phyloP scores from a whole-genome alignment of 2,329 filamentous ascomycete species.

The Lomentospora prolificans region DNA sequence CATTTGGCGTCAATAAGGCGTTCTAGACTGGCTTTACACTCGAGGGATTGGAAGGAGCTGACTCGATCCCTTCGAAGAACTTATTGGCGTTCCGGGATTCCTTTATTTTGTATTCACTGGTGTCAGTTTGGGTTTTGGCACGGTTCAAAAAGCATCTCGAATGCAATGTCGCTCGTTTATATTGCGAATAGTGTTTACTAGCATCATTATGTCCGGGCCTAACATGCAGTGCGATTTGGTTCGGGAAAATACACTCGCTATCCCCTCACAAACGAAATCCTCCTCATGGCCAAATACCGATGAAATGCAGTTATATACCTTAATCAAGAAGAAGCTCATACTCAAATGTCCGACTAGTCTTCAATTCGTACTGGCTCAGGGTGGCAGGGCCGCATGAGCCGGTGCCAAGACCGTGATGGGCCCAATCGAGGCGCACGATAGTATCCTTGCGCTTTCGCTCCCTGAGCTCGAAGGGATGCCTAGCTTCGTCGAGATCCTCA shows the following conservation, averaged over 20 bases:
- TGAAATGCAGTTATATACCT: neutral
- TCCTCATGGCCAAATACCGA: too few species aligned
- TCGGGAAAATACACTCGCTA: too few species aligned
- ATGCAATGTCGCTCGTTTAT: too few species aligned
- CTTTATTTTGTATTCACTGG: too few species aligned
- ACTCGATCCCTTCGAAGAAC: too few species aligned
- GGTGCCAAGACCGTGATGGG: slow-evolving; percentile 53
- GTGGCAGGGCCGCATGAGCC: slow-evolving; percentile 52
- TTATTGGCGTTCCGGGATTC: neutral
- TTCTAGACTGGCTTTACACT: too few species aligned
- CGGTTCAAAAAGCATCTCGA: too few species aligned
- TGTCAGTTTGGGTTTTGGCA: too few species aligned
- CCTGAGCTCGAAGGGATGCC: slow-evolving; percentile 52
- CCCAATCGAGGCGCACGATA: slow-evolving; percentile 48
- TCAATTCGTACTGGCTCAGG: slow-evolving; percentile 35
- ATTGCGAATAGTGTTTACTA: neutral
- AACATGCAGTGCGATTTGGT: too few species aligned
- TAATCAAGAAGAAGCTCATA: slow-evolving; percentile 35
- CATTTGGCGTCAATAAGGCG: neutral
- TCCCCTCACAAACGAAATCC: too few species aligned
- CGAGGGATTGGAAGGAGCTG: too few species aligned
- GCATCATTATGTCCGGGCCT: too few species aligned
- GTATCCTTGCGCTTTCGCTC: slow-evolving; percentile 38
- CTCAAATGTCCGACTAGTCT: slow-evolving; percentile 29
- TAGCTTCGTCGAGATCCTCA: slow-evolving; percentile 39